Conservation (phyloP, 2,329 filamentous ascomycete species). For the Geosmithia flava region DNA sequence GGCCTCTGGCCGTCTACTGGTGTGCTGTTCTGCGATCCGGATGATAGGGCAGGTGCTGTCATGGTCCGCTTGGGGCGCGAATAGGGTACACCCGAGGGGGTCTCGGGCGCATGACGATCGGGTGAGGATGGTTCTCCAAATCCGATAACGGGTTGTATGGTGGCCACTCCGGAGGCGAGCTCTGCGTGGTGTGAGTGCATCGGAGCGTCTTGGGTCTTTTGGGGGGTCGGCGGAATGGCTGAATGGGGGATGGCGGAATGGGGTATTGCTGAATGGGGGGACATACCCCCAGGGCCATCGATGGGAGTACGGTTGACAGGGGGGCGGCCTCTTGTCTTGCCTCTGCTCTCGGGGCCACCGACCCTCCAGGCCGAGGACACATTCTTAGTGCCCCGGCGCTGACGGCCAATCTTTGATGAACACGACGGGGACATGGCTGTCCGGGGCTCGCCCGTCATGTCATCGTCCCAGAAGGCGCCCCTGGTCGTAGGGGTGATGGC, state of each 20-base stretch:
- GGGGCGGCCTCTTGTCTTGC: conserved; percentile 69
- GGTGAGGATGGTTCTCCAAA: background rate
- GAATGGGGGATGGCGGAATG: no score
- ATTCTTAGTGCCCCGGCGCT: conserved; percentile 65
- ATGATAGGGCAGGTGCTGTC: background rate
- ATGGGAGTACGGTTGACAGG: conserved; percentile 50
- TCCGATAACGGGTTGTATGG: background rate
- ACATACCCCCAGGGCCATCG: conserved; percentile 58
- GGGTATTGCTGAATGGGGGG: conserved; percentile 42
- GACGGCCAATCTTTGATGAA: conserved; percentile 25
- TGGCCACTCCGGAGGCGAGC: background rate
- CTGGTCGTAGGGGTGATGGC: conserved; percentile 57
- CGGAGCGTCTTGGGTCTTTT: background rate
- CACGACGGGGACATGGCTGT: conserved; percentile 63
- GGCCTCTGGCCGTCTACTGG: conserved; percentile 8
- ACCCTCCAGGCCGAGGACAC: conserved; percentile 86
- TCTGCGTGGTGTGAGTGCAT: background rate
- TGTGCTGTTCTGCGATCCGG: background rate
- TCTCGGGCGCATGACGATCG: background rate
- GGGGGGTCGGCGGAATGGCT: conserved; percentile 5
- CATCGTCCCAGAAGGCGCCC: conserved; percentile 40
- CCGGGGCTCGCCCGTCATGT: conserved; percentile 40
- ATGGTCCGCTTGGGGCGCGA: background rate
- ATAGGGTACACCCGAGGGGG: background rate
- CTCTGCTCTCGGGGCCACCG: conserved; percentile 45